Base-by-base conservation (phyloP, 257 asterid species). In the Anisodus acutangulus region DNA sequence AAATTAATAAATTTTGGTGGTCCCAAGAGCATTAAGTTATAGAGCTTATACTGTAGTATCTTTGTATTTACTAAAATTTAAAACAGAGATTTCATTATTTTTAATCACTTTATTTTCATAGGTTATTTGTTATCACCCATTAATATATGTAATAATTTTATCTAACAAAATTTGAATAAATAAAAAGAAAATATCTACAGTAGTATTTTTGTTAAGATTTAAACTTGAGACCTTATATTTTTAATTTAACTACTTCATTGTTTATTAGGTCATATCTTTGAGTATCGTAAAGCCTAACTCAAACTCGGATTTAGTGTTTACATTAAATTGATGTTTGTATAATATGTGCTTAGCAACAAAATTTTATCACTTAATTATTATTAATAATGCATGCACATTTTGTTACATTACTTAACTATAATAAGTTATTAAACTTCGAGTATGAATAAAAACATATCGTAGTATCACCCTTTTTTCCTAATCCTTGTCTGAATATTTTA, bases 401-500 rank as follows among this genome's bases (percentile, higher is more conserved):
- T 12, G 26, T 26, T 63, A 10, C 16, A 66, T 11, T 35, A 66
- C 72, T 54, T 12, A 54, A 11, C 5, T 66, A 31, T 5, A 2
- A 66, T 31, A 0, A 66, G n/a, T 11, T 64, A 64, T 64, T 64
- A 4, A 64, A 2, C 71, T 3, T 64, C 2, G 17, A 64, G 37
- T 64, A 11, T 26, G 43, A 64, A 64, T 37, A 68, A 68, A 68
- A 68, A 7, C 12, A 8, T 15, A 15, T 37, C 9, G n/a, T 15
- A 7, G 26, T 6, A 47, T 51, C 41, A 72, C 39, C 67, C 64
- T 62, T 58, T 55, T 60, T 39, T 13, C 45, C 72, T 43, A 45
- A 70, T 85, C 80, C 78, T 67, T 84, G 83, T 37, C 80, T 53
- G 26, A 63, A 43, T 63, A 76, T 72, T 78, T 31, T 45, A 62